Base-by-base conservation (phyloP, 1,284 basidiomycete species). In the Leccinum huronense region DNA sequence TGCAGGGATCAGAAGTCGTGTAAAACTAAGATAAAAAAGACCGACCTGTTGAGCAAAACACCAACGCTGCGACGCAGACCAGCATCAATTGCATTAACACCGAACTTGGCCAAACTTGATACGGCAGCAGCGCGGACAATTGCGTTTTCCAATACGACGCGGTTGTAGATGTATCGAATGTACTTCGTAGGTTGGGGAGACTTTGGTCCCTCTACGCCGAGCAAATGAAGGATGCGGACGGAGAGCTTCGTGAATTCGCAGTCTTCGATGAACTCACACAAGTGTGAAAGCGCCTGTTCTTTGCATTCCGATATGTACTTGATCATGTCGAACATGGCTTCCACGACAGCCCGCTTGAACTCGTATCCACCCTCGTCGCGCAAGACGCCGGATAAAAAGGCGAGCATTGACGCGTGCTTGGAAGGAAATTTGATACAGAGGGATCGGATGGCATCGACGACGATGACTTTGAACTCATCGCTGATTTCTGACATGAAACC, bases 201-300 rank as follows among this genome's bases (percentile, higher is more conserved):
- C 77, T 95, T 94, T 58, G 97, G 97, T 10, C 97, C 97, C 78
- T 99, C 97, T 62, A 95, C 85, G 58, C 97, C 97, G 57, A 99
- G 88, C 45, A 99, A 80, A 76, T 99, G 93, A 42, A 99, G 84
- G 71, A 99, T 95, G 59, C 97, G 90, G 65, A 99, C 97, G 33
- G 95, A 98, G 58, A 99, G 88, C 80, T 99, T 99, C 53, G 97
- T 98, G 77, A 99, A 99, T 78, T 99, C 97, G 84, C 97, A 99
- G 77, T 99, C 97, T 80, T 99, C 97, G 76, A 99, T 99, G 78
- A 99, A 99, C 78, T 99, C 97, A 83, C 97, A 99, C n/a, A 99
- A 86, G 75, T 99, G 95, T 11, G 95, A 95, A 54, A 99, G 86
- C 1, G 97, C 97, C 79, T 91, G 91, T 76, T 98, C 97, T 79